Base-by-base conservation (phyloP, 2,329 filamentous ascomycete genomes). In the Chalaropsis ovoidea region DNA sequence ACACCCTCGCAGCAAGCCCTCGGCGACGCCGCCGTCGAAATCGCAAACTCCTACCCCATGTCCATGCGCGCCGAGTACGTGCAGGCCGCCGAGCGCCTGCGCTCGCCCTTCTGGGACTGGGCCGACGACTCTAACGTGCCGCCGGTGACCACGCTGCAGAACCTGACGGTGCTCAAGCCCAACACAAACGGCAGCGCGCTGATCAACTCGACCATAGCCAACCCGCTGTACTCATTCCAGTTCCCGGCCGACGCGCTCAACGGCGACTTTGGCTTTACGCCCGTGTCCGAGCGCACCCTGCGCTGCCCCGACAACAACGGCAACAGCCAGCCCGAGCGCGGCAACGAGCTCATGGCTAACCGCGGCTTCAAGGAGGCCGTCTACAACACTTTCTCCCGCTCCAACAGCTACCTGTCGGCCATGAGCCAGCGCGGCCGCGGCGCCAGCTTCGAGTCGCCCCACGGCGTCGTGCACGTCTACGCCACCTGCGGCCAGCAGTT, bases 51-150 rank as follows among this genome's bases (percentile, higher is more conserved):
- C 43, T 83, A 82, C 69, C 75, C 74, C 15, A 69, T 65, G 67
- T 70, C 41, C 67, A 74, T 69, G 68, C 74, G 69, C 67, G 69
- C 52, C 65, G 69, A 67, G 24, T 83, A 83, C 69, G 69, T 71
- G 24, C 69, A 74, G 2, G 80, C 81, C 1, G 80, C 80, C 1
- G 73, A 79, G 49, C 72, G 70, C 0, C 75, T 83, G 31, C 77
- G 81, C 41, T 71, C 77, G 13, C 80, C 81, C 1, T 82, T 75
- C 72, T 83, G 81, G 81, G 81, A 83, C 72, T 84, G 80, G 81
- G 80, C 76, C 1, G 67, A 69, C 2, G 71, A 78, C 42, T 68
- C 75, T 2, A 67, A 69, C n/a, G 74, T 84, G 2, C 81, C 82
- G 2, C 69, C 70, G 0, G 75, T 76, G n/a, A 76, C 73, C 1